Evolutionary conservation across 768 basidiomycete genomes (phyloP).

Genomic region (Lactarius sp.): DNA sequence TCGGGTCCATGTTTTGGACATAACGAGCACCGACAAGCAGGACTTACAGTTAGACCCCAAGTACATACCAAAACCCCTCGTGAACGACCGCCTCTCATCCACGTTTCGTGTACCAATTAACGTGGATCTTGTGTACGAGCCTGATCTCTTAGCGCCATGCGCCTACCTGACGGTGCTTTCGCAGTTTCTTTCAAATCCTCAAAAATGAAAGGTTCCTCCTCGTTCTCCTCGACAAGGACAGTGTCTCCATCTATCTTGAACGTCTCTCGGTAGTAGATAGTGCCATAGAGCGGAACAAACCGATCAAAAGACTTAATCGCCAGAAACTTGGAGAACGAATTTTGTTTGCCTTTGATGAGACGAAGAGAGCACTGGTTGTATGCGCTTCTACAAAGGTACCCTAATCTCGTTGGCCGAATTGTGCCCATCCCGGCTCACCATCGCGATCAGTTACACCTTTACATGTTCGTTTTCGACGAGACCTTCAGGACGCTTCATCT

Average conservation of each 20-base stretch:
- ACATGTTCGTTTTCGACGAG: slow-evolving; percentile 48
- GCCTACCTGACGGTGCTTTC: not conserved
- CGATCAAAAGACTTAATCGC: slow-evolving; percentile 32
- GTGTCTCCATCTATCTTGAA: slow-evolving; percentile 11
- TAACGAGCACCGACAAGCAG: slow-evolving; percentile 9
- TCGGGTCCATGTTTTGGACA: not conserved
- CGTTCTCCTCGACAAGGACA: not conserved
- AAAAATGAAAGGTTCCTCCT: slow-evolving; percentile 19
- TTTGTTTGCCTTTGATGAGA: slow-evolving; percentile 49
- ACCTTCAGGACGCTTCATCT: slow-evolving; percentile 38
- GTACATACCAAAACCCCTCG: slow-evolving; percentile 7
- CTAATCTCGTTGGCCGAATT: not conserved
- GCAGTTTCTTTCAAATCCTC: slow-evolving; percentile 17
- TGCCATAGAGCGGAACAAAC: not conserved
- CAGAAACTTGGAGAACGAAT: slow-evolving; percentile 44
- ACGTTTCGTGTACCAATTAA: slow-evolving; percentile 6
- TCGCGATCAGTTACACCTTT: slow-evolving; percentile 32
- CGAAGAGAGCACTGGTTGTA: slow-evolving; percentile 44
- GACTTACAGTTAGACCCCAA: not conserved
- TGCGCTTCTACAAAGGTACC: slow-evolving; percentile 41
- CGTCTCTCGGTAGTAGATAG: not conserved
- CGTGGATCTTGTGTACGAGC: not conserved
- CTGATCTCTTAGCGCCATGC: slow-evolving; percentile 36
- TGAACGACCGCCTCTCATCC: slow-evolving; percentile 1
- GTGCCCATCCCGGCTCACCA: not conserved